Evolutionary conservation across 2,329 filamentous ascomycete genomes (phyloP), one percentile per base, ranked within the genome.

Genomic region (Ustulina deusta): DNA sequence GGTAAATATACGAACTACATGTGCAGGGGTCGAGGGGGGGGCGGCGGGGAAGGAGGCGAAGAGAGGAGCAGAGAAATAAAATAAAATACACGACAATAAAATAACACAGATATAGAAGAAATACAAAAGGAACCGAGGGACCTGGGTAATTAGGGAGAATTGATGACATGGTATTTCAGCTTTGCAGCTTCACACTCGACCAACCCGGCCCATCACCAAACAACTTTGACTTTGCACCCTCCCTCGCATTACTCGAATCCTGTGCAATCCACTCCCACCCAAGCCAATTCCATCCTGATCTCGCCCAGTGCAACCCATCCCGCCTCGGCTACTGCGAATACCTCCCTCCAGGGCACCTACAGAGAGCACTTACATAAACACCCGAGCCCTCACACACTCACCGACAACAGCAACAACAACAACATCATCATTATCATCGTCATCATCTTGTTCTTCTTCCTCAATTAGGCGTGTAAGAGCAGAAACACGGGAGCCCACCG

Each of bases 1-100:
- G 59, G 58, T 58, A 66, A 62, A 54, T 55, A 58, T n/a, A 42
- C 22, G 10, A 22, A 56, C 34, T 11, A 27, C n/a, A 6, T 27
- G 11, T n/a, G 7, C 49, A 52, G 20, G 27, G 49, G 17, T 52
- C 20, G 29, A 51, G 13, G 25, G 27, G 48, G 25, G 25, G 48
- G 13, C 25, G 27, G 25, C 48, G 48, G 48, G 25, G 36, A 27
- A 6, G 54, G n/a, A 38, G 13, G 20, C 2, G 25, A 6, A 34
- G 11, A 13, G 9, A 34, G 38, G n/a, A 36, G 6, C 13, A 34
- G 11, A 20, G 5, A 9, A 52, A 32, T 13, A 38, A 36, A 38
- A 13, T 25, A 22, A 11, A 7, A 25, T 3, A 55, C 6, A 22
- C 22, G 27, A n/a, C 5, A 55, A 27, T 27, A 40, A 20, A 55